Base-by-base conservation (phyloP, 1,284 basidiomycete genomes). In the Marasmius sp. region DNA sequence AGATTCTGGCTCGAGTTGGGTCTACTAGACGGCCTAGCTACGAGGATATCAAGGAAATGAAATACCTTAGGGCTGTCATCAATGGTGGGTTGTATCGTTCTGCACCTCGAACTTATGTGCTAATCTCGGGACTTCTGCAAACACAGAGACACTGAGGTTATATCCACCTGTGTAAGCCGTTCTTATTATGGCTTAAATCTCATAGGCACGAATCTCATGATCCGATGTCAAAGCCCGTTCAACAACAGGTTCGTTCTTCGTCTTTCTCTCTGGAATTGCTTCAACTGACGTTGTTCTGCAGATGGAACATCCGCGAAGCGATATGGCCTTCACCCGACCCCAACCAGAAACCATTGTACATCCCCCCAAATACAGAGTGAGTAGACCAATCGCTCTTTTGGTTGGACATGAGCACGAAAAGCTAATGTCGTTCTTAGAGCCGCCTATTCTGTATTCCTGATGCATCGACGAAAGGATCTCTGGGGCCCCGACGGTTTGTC, bases 41-140 rank as follows among this genome's bases (percentile, higher is more conserved):
- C 59, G 85, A 85, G 34, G 79, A 86, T 62, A 74, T 88, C 60
- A 76, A 77, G 33, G 78, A 80, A 2, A 85, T 87, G 80, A 86
- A 81, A 66, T 86, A 81, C 63, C 71, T 87, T 3, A 73, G 85
- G 16, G 85, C 86, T 2, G 81, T 88, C 12, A 78, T 88, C 58
- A 87, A 87, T 60, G 86, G 85, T 83, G 55, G 11, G 76, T 65
- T 27, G 60, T 3, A 11, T 38, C 14, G 6, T 27, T 8, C 39
- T 38, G 8, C 6, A 27, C 18, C n/a, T 22, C n/a, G 43, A 16
- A 7, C 14, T 37, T n/a, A 16, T 27, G 10, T 11, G 18, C 22
- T 43, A 18, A 47, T 36, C 14, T 49, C 18, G 7, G n/a, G n/a
- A 22, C 14, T 11, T 22, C n/a, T 20, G 18, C 14, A 9, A 27